phyloP scores from a whole-genome alignment of 441 rosid genomes.

The Bruguiera hainesii region DNA sequence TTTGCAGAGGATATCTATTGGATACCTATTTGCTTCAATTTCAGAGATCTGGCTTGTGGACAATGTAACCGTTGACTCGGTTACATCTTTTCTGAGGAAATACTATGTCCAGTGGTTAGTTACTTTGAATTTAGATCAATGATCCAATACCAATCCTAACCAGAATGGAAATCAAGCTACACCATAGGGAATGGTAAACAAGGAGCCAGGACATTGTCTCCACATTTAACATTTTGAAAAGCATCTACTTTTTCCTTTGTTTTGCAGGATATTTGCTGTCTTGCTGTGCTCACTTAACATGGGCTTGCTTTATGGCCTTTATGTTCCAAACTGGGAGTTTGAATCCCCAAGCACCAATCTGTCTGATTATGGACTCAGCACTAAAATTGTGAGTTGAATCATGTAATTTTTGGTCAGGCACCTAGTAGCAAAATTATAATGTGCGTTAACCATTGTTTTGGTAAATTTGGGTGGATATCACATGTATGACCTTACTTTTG shows the following conservation, averaged over 20 bases:
- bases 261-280: slow-evolving; percentile 44
- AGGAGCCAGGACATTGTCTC: too few relatives aligned
- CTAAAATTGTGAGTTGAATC: slow-evolving; percentile 40
- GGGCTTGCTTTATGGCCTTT: slow-evolving; percentile 50
- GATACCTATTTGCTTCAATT: slow-evolving; percentile 54
- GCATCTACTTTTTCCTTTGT: slow-evolving; percentile 4
- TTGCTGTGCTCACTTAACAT: slow-evolving; percentile 37
- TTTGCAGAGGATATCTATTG: slow-evolving; percentile 59
- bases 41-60: slow-evolving; percentile 62
- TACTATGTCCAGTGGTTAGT: slow-evolving; percentile 56
- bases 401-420: neutral
- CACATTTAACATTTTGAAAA: too few relatives aligned
- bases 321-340: slow-evolving; percentile 60
- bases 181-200: too few relatives aligned
- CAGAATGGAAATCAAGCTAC: too few relatives aligned
- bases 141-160: neutral
- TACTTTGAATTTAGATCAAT: slow-evolving; percentile 2
- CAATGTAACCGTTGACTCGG: slow-evolving; percentile 34
- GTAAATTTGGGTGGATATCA: neutral
- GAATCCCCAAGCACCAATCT: slow-evolving; percentile 27
- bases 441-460: slow-evolving; percentile 1
- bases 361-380: slow-evolving; percentile 23
- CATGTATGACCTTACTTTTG: neutral
- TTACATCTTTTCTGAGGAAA: slow-evolving; percentile 40
- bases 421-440: neutral